Conservation (phyloP, 2,329 filamentous ascomycete species). For the Aureobasidium sp. region DNA sequence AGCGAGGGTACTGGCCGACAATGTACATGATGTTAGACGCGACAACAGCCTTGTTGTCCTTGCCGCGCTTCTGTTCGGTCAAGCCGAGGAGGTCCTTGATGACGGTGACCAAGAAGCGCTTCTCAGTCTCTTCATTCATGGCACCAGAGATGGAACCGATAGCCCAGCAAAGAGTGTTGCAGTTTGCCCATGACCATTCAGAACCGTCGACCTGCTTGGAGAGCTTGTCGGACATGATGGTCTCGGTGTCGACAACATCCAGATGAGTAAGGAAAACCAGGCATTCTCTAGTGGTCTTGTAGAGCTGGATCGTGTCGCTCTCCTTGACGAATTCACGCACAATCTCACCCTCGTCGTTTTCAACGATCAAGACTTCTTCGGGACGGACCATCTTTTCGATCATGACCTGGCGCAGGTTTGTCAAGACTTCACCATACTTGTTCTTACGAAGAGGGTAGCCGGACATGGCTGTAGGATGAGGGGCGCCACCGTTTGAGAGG, state of each 20-base stretch:
- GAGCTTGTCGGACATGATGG: constrained; percentile 98
- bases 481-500: constrained; percentile 69
- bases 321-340: constrained; percentile 99
- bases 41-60: constrained; percentile 98
- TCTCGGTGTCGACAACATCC: constrained; percentile 93
- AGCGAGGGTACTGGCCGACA: constrained; percentile 95
- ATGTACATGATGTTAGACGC: constrained; percentile 99
- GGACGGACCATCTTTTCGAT: constrained; percentile 99
- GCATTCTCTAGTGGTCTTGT: constrained; percentile 97
- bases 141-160: constrained; percentile 97
- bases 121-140: constrained; percentile 99
- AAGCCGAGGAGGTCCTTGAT: constrained; percentile 96
- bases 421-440: constrained; percentile 91
- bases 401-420: constrained; percentile 93
- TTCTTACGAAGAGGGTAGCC: constrained; percentile 95
- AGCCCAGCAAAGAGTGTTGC: constrained; percentile 98
- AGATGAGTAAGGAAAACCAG: constrained; percentile 95
- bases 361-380: constrained; percentile 97
- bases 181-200: constrained; percentile 99
- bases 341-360: constrained; percentile 98
- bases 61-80: constrained; percentile 98
- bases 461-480: constrained; percentile 72
- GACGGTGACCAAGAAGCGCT: constrained; percentile 94
- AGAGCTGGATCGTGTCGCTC: constrained; percentile 96
- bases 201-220: constrained; percentile 87